Evolutionary conservation across 2,329 filamentous ascomycete genomes (phyloP).

Genomic region (Calonectria leucothoes): DNA sequence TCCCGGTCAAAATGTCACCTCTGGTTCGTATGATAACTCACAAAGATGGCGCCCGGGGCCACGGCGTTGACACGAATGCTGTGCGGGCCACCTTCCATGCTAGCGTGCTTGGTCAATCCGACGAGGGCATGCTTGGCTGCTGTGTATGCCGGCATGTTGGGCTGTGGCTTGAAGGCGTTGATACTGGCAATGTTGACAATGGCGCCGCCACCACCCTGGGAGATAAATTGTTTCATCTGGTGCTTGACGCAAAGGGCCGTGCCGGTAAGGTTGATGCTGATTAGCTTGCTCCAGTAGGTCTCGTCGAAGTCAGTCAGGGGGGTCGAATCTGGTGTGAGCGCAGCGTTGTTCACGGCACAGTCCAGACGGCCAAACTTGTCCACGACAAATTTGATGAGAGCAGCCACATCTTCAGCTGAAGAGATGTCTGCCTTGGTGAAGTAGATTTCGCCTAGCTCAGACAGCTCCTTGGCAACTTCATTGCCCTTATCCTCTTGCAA

Average conservation of each 20-base stretch:
- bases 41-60: constrained; percentile 32
- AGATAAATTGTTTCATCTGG: constrained; percentile 38
- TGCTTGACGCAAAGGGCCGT: constrained; percentile 35
- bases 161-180: constrained; percentile 35
- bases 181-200: constrained; percentile 59
- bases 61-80: constrained; percentile 35
- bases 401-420: constrained; percentile 23
- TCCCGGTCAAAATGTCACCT: background rate
- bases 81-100: constrained; percentile 50
- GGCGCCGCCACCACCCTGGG: constrained; percentile 47
- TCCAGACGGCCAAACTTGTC: constrained; percentile 31
- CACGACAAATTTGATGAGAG: constrained; percentile 31
- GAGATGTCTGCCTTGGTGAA: constrained; percentile 33
- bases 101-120: constrained; percentile 52
- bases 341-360: constrained; percentile 33
- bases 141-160: constrained; percentile 46
- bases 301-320: constrained; percentile 33
- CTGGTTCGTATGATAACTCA: constrained; percentile 10
- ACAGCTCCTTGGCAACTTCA: constrained; percentile 26
- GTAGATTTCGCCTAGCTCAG: constrained; percentile 24
- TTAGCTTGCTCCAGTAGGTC: constrained; percentile 31
- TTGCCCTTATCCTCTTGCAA: constrained; percentile 34
- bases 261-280: constrained; percentile 35
- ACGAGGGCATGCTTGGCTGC: constrained; percentile 53
- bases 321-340: constrained; percentile 30